Conservation (phyloP, 2,329 filamentous ascomycete genomes). For the Aureobasidium mangrovei region DNA sequence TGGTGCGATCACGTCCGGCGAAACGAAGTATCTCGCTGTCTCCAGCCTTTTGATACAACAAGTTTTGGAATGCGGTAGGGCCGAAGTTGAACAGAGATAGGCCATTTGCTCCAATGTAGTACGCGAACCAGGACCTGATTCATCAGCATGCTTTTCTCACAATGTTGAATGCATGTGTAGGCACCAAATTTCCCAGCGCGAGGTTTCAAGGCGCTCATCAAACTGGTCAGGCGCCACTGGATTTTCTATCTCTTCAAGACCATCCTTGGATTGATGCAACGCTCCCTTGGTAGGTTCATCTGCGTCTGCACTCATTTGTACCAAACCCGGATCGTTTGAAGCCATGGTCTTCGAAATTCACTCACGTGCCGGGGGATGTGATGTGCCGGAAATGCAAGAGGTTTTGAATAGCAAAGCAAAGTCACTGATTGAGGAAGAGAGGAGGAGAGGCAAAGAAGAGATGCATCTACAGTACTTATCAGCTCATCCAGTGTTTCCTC, state of each 20-base stretch:
- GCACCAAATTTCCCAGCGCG: constrained; percentile 46
- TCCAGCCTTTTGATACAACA: constrained; percentile 52
- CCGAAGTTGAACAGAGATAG: constrained; percentile 54
- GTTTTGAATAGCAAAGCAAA: too few species aligned
- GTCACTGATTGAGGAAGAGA: too few species aligned
- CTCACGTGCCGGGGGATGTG: too few species aligned
- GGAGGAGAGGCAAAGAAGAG: too few species aligned
- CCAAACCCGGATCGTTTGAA: constrained; percentile 27
- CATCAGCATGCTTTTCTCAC: neutral
- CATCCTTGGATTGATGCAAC: constrained; percentile 18
- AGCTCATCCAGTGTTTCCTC: neutral
- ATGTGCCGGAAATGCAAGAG: too few species aligned
- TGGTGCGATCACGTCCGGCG: constrained; percentile 47
- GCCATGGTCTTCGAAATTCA: constrained; percentile 21
- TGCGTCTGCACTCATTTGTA: constrained; percentile 21
- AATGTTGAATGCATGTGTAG: neutral
- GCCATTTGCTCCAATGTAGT: constrained; percentile 61
- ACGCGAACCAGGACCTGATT: constrained; percentile 32
- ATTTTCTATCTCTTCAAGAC: constrained; percentile 29
- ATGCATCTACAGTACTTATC: neutral
- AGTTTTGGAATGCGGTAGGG: constrained; percentile 56
- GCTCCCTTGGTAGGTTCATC: constrained; percentile 26
- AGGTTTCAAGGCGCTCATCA: constrained; percentile 44
- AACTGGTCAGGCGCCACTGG: constrained; percentile 47
- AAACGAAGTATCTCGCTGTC: constrained; percentile 46